These are phyloP conservation scores for Rubia peregrina DNA, from an alignment of 305 asterid genomes.

Conservation along the genomic window DNA sequence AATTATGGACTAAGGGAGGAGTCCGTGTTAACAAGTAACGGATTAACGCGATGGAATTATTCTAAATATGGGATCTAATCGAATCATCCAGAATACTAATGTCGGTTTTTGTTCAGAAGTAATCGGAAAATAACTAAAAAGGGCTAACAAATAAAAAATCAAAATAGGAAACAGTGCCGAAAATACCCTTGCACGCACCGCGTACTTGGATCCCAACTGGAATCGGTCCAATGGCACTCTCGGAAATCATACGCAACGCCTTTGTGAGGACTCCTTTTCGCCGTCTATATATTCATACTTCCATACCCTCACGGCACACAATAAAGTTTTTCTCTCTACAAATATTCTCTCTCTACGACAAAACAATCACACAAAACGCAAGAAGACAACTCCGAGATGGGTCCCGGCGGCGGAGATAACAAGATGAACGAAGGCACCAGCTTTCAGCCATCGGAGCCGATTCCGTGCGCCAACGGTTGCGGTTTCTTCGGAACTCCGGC, in stretches of 20 bases:
- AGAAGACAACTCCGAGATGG: conserved; percentile 17
- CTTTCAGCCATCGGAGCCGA: conserved; percentile 35
- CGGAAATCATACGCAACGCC: conserved; percentile 17
- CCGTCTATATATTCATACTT: conserved; percentile 5
- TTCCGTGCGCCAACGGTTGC: conserved; percentile 39
- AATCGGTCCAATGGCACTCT: conserved; percentile 14
- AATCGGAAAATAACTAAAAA: neutral
- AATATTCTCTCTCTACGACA: neutral
- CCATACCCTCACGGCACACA: neutral
- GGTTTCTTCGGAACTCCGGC: conserved; percentile 49
- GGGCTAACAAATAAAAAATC: neutral
- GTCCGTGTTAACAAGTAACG: neutral
- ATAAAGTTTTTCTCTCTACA: neutral
- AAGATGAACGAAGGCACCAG: conserved; percentile 33
- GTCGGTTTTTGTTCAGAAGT: neutral
- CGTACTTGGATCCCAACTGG: neutral
- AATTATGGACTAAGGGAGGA: neutral
- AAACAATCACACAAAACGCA: neutral
- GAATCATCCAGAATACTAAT: neutral
- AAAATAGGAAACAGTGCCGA: neutral
- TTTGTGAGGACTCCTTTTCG: neutral
- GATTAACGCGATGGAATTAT: neutral
- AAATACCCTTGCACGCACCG: neutral
- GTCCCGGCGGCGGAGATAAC: conserved; percentile 30
- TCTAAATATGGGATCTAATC: neutral